Evolutionary conservation across 2,329 filamentous ascomycete genomes (phyloP), one percentile per base, ranked within the genome.

Genomic region (Curvularia sp.): DNA sequence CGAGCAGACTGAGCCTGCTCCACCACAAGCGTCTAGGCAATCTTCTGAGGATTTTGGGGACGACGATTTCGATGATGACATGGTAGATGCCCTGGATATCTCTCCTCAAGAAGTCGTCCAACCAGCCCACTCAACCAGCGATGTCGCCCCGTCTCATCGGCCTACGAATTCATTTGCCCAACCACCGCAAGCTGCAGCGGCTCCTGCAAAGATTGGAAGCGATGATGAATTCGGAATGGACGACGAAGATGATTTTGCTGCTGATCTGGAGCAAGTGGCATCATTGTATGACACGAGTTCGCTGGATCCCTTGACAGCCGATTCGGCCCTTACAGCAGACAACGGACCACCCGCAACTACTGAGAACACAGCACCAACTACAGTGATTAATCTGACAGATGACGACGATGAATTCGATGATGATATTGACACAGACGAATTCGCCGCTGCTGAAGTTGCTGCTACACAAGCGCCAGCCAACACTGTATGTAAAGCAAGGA

Each of bases 351-450:
- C 8, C 18, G 44, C 31, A 46, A 35, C 49, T 20, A 31, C 55
- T 18, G 64, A 43, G 12, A 54, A 44, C 31, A 58, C 54, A 13
- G 20, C 53, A 22, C 24, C 62, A 38, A 53, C 62, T n/a, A 54
- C 67, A 4, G 62, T 74, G 28, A 71, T 75, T 9, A 60, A 63
- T 49, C 50, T 75, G 28, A 41, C 61, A 7, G 63, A 80, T 85
- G 65, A 61, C 3, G 54, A 53, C 0, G 82, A 81, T 62, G 89
- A 92, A 69, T 92, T 92, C 80, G 90, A 88, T 47, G 84, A 82
- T 66, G 83, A 88, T 61, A 81, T 86, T 76, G 92, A 96, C 76
- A 90, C 92, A 70, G 91, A 94, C 68, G 79, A 83, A 49, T 82
- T 84, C 72, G 81, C 81, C 70, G 88, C 89, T 60, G 88, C 88